Percentiles rank a stretch among this genome's conserved stretches.
Conservation (phyloP, 2,329 filamentous ascomycete species). For the Clonostachys sp. region DNA sequence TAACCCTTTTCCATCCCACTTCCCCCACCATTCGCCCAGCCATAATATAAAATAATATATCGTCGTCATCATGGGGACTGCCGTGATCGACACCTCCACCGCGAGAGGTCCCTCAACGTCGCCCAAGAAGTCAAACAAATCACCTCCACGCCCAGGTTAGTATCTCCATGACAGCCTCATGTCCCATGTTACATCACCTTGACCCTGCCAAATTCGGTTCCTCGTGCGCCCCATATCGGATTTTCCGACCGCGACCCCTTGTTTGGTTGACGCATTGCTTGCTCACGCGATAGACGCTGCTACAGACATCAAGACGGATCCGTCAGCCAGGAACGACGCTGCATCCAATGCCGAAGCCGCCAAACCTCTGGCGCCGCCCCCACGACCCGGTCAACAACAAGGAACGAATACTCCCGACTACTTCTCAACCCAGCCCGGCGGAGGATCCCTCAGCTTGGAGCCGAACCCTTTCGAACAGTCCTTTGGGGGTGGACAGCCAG, state of each 20-base stretch:
- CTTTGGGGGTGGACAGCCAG: slow-evolving; percentile 64
- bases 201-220: too few relatives aligned
- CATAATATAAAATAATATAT: slow-evolving; percentile 29
- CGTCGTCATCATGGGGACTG: slow-evolving; percentile 45
- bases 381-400: slow-evolving; percentile 51
- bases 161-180: slow-evolving; percentile 2
- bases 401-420: slow-evolving; percentile 61
- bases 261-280: slow-evolving; percentile 2
- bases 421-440: slow-evolving; percentile 54
- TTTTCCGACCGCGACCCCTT: background rate
- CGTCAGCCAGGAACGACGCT: slow-evolving; percentile 40
- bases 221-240: too few relatives aligned
- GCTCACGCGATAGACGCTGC: slow-evolving; percentile 26
- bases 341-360: slow-evolving; percentile 52
- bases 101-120: slow-evolving; percentile 40
- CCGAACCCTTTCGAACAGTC: slow-evolving; percentile 97
- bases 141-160: slow-evolving; percentile 38
- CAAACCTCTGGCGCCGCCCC: slow-evolving; percentile 67
- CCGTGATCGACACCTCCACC: slow-evolving; percentile 28
- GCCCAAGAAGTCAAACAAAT: slow-evolving; percentile 38
- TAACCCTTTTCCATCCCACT: slow-evolving; percentile 13
- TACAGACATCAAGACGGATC: slow-evolving; percentile 41
- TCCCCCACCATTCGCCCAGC: slow-evolving; percentile 13
- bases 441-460: slow-evolving; percentile 63
- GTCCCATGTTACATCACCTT: background rate